These are phyloP conservation scores for Saccharum officinarum DNA, from an alignment of 176 grass and related monocot species.

Conservation along the genomic window DNA sequence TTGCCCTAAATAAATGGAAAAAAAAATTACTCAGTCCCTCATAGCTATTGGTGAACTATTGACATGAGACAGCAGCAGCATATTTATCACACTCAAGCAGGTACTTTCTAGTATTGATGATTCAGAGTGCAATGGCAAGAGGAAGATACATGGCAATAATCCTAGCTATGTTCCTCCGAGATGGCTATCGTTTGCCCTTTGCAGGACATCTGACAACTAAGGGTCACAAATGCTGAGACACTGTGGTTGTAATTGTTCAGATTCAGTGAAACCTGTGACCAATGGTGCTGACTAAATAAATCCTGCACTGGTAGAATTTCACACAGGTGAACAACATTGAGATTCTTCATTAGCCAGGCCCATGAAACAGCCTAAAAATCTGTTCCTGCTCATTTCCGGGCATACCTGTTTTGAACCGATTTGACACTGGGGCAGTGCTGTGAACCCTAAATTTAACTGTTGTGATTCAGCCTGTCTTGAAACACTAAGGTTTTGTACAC, in stretches of 20 bases:
- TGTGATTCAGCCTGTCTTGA: background rate
- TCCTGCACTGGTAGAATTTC: constrained; percentile 1
- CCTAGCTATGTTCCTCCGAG: constrained; percentile 14
- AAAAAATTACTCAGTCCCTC: background rate
- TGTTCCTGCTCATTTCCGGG: background rate
- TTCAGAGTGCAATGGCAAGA: background rate
- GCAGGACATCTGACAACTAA: background rate
- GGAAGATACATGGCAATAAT: constrained; percentile 4
- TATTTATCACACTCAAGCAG: background rate
- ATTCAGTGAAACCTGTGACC: background rate
- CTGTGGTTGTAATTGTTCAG: background rate
- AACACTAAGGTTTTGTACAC: background rate
- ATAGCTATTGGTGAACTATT: background rate
- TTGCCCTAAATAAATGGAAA: background rate
- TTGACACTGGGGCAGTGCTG: background rate
- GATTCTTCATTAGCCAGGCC: background rate
- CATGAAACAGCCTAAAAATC: background rate
- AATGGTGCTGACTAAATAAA: constrained; percentile 10
- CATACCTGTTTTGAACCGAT: background rate
- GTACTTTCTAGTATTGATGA: constrained; percentile 2
- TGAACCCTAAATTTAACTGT: constrained; percentile 16
- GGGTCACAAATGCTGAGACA: background rate
- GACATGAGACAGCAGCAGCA: background rate
- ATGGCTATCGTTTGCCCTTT: background rate
- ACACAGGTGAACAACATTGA: background rate